Base-by-base conservation (phyloP, 108 stramenopile genomes). In the Ochromonas danica region DNA sequence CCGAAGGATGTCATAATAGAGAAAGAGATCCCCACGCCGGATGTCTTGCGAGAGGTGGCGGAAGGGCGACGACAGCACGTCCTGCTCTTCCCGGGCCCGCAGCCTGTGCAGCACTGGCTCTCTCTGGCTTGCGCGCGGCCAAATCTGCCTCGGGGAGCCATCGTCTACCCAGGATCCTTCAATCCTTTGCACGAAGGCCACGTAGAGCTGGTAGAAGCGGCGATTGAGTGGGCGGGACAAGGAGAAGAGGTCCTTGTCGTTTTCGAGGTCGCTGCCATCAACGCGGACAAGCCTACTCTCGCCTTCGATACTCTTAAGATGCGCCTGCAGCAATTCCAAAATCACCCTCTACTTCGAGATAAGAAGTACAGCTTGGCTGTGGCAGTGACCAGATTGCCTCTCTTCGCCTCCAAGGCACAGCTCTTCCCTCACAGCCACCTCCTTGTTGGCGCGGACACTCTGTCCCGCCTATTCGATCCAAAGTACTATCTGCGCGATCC, bases 151-250 rank as follows among this genome's bases (percentile, higher is more conserved):
- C 72, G 3, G n/a, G 40, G 14, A 75, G 45, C n/a, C 43, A 75
- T 75, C 6, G 72, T 75, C n/a, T 75, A 33, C 31, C 17, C 40
- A 6, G 72, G 72, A 6, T 75, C 72, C 3, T 75, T 75, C 51
- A 75, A 75, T 75, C 72, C 72, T 6, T 6, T 75, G 17, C 72
- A 75, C 51, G 72, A 75, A 36, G 72, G 72, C 14, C 72, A 75
- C 31, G 41, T 75, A 6, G 35, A 33, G 6, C 25, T 75, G 43
- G 72, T 36, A 14, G 14, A 33, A 27, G 72, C 72, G 6, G 72
- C 36, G 45, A 14, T 75, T 3, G 63, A 67, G 17, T 22, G 45
- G 22, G 22, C 14, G 6, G 22, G 22, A 22, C 63, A 6, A 35
- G 10, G 25, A 6, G 14, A 36, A 6, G 30, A 67, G 17, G 6